Evolutionary conservation across 176 grass and related monocot genomes (phyloP), one percentile per base, ranked within the genome.

Genomic region (Musa beccarii): DNA sequence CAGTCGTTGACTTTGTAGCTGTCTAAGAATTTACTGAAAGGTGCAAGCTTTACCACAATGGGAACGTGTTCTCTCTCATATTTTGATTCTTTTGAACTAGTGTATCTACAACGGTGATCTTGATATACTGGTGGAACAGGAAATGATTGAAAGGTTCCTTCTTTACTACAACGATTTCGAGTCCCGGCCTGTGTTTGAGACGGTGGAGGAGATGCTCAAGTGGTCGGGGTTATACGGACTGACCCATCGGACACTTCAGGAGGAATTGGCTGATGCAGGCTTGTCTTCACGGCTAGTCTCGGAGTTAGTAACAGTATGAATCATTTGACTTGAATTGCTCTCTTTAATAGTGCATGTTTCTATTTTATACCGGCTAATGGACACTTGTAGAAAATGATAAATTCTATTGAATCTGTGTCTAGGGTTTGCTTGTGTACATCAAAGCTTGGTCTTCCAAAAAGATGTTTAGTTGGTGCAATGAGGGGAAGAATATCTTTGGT

Each of bases 151-250:
- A 65, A 90, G 76, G 10, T 96, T 96, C 76, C 29, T 79, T 79
- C 77, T 90, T 28, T 96, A 83, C 82, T 96, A 96, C 74, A 87
- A 80, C 28, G 83, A 55, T 10, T 69, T 85, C 3, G 87, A 92
- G 11, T 85, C 82, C 24, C 84, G 89, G 69, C 89, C 93, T 10
- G 76, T 88, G n/a, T 96, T 96, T 53, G 73, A 75, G 74, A 85
- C 85, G 1, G 89, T 90, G 23, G 93, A 96, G 69, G 93, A 96
- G 59, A 96, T 96, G 93, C 87, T 96, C 56, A 88, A 90, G 71
- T 96, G 89, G 89, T 84, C 90, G 7, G 85, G 77, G 8, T 81
- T 96, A 10, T 88, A 90, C 72, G 79, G 43, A 10, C 83, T 92
- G 72, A 90, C 93, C 25, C 84, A 59, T 10, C 85, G 87, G 73